Evolutionary conservation across 768 basidiomycete genomes (phyloP), one percentile per base, ranked within the genome.

Genomic region (Piloderma croceum): DNA sequence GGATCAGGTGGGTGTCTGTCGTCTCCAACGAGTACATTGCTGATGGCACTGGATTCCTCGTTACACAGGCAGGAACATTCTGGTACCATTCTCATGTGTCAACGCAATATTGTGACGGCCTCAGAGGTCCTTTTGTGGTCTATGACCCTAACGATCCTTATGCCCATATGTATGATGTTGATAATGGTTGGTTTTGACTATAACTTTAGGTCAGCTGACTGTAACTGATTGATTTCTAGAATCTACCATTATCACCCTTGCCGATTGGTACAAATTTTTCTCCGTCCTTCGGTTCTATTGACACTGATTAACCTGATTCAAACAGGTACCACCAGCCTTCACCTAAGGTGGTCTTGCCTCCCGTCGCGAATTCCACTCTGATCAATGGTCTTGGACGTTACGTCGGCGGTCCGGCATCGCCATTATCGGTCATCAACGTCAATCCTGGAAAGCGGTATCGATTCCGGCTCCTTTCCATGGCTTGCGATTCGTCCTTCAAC

Each of bases 71-170:
- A 47, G 36, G 47, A 43, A 37, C 63, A 65, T 42, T 36, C 60
- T 18, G 58, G 57, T 34, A 65, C 59, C 1, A 58, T 50, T 38
- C 56, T 11, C 60, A 61, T 35, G 49, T 47, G 11, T 44, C 48
- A 11, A 51, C 51, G 5, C 64, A 64, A 46, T 64, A 65, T 36
- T 69, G 67, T 20, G 68, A 69, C 22, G 68, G 67, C 0, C 52
- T 69, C 35, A 52, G 66, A 27, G 70, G 70, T 12, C 58, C 68
- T 0, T 42, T 73, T 31, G 53, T 73, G 7, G 61, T 73, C 22
- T 74, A 72, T 43, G 71, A 74, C 51, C 66, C 68, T 13, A 22
- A 62, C 11, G 72, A 75, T 44, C 74, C 73, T 12, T 60, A 59
- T 38, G 48, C 40, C 2, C 12, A 49, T 9, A 40, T 73, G 13